phyloP scores from a whole-genome alignment of 2,329 filamentous ascomycete species.

The Sporothrix variecibatus region DNA sequence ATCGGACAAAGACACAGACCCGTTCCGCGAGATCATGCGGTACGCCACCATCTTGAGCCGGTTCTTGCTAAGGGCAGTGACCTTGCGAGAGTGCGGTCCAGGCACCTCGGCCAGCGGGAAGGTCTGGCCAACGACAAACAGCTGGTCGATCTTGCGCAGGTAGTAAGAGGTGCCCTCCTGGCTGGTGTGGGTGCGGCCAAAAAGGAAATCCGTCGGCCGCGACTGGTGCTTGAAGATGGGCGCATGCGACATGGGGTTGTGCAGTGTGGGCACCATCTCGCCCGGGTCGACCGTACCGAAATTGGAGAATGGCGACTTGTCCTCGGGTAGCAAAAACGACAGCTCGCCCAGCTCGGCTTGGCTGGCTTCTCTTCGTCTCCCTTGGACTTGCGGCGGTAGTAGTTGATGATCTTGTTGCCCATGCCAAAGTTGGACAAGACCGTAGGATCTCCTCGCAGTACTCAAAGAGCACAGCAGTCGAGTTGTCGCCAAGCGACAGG shows the following conservation, averaged over 20 bases:
- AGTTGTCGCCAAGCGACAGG: slow-evolving; percentile 85
- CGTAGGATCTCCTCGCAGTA: slow-evolving; percentile 94
- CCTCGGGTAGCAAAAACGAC: slow-evolving; percentile 83
- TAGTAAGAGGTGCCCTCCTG: slow-evolving; percentile 77
- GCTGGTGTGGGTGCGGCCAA: slow-evolving; percentile 79
- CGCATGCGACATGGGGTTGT: slow-evolving; percentile 93
- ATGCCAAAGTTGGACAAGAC: slow-evolving; percentile 97
- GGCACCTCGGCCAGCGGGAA: slow-evolving; percentile 92
- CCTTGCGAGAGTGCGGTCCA: slow-evolving; percentile 88
- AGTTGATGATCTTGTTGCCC: slow-evolving; percentile 95
- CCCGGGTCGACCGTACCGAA: slow-evolving; percentile 93
- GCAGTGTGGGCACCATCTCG: slow-evolving; percentile 84
- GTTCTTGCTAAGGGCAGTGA: slow-evolving; percentile 96
- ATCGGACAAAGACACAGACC: slow-evolving; percentile 73
- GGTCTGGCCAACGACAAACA: slow-evolving; percentile 89
- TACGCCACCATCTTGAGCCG: slow-evolving; percentile 95
- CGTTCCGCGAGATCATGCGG: slow-evolving; percentile 78
- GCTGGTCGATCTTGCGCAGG: slow-evolving; percentile 84
- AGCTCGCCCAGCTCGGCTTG: slow-evolving; percentile 86
- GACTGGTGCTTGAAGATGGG: slow-evolving; percentile 87
- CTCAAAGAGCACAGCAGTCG: slow-evolving; percentile 83
- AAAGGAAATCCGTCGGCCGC: slow-evolving; percentile 79
- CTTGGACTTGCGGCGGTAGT: slow-evolving; percentile 83
- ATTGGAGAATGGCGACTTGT: slow-evolving; percentile 92
- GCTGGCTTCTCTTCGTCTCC: slow-evolving; percentile 74